A percentile compares a stretch with the other conserved stretches of the same genome.
Evolutionary conservation across 108 stramenopile species (phyloP).

Genomic region (Nitzschia sp.): DNA sequence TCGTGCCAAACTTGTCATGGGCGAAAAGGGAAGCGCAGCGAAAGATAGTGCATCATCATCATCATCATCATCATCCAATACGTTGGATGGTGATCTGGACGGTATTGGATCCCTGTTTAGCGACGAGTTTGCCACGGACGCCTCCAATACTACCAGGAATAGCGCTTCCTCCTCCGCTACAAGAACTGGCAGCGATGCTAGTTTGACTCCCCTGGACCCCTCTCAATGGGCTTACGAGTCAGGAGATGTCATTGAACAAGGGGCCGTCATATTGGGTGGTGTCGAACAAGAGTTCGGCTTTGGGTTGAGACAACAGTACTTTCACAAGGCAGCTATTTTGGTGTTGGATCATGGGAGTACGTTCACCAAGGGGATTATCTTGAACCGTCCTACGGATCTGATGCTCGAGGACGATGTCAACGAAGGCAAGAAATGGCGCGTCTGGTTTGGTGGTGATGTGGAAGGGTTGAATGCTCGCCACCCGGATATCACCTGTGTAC

Average conservation of each 20-base stretch:
- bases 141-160: neutral
- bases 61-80: neutral
- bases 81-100: slow-evolving; percentile 59
- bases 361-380: slow-evolving; percentile 81
- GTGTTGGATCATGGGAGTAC: slow-evolving; percentile 67
- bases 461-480: slow-evolving; percentile 58
- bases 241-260: slow-evolving; percentile 80
- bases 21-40: slow-evolving; percentile 29
- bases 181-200: neutral
- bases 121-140: slow-evolving; percentile 15
- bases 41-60: neutral
- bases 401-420: slow-evolving; percentile 50
- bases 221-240: slow-evolving; percentile 82
- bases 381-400: slow-evolving; percentile 76
- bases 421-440: slow-evolving; percentile 57
- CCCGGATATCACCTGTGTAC: slow-evolving; percentile 80
- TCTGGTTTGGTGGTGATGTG: slow-evolving; percentile 84
- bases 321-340: slow-evolving; percentile 71
- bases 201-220: slow-evolving; percentile 59
- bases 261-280: slow-evolving; percentile 79
- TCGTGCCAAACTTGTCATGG: slow-evolving; percentile 80
- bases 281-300: slow-evolving; percentile 79
- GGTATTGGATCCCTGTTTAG: slow-evolving; percentile 70
- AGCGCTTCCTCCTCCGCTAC: neutral
- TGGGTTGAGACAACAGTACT: slow-evolving; percentile 86